Evolutionary conservation across 805 yeast genomes (phyloP), one percentile per base, ranked within the genome.

Genomic region (Ogataea pilisensis): DNA sequence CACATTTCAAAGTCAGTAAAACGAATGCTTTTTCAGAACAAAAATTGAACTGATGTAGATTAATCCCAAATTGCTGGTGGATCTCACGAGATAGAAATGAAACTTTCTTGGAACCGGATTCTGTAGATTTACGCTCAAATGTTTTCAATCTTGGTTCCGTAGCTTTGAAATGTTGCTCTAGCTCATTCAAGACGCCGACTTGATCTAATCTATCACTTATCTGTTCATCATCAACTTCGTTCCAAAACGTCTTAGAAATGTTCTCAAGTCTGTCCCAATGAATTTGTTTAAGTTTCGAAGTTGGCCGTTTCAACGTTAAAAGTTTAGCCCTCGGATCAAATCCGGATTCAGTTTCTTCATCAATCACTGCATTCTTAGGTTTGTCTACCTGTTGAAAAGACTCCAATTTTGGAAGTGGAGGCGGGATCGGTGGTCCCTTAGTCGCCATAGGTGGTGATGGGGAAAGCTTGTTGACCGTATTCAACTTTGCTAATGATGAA

Each of bases 31-130:
- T 76, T 32, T 75, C 88, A 3, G 73, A 54, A 26, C 73, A 54
- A 24, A 62, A 61, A 16, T 78, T 73, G 57, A 76, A 84, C 54
- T 75, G 69, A 53, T 85, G 90, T 41, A 85, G 66, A 54, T 85
- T 85, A 51, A 85, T 85, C 31, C 88, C 88, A 62, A 85, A 83
- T 54, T 84, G 90, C 53, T 85, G 93, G 2, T 86, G 81, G 16
- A 82, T 54, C 48, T 85, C 93, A 45, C 89, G 69, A 0, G 90
- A 71, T 49, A 85, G 66, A 50, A 82, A 78, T 0, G 80, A 55
- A 3, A 77, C 53, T 50, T 76, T 73, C 41, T 73, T 72, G 44
- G 68, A 64, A 1, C 69, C 65, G 8, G 69, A 74, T 55, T 64
- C 68, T 42, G 65, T 71, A 3, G 16, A 28, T 31, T 54, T 61